These are phyloP conservation scores for Trichoderma sp. DNA, from an alignment of 2,329 filamentous ascomycete species.

Conservation along the genomic window DNA sequence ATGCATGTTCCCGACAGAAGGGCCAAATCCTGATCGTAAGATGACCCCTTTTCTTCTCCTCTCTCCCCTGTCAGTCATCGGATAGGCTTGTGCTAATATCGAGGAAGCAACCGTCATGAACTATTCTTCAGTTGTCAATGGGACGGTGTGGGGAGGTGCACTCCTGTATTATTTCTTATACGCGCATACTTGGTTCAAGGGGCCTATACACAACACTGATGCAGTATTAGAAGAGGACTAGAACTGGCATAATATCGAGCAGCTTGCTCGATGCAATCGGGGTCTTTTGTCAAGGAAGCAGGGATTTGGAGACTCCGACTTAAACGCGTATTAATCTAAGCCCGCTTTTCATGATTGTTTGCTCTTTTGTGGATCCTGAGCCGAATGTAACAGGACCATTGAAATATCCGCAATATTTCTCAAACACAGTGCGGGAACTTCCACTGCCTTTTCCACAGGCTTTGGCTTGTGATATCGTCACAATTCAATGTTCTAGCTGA, in stretches of 20 bases:
- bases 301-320: not conserved
- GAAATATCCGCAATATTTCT: too few relatives aligned
- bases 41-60: not conserved
- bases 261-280: not conserved
- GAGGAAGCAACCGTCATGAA: not conserved
- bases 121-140: not conserved
- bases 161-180: not conserved
- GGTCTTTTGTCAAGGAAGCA: not conserved
- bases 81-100: not conserved
- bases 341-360: not conserved
- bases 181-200: constrained; percentile 6
- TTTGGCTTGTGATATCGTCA: not conserved
- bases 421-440: not conserved
- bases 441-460: not conserved
- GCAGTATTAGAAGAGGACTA: not conserved
- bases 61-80: accelerated
- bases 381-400: too few relatives aligned
- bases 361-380: not conserved
- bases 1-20: constrained; percentile 6
- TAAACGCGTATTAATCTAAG: not conserved
- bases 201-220: not conserved
- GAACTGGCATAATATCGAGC: not conserved
- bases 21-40: constrained; percentile 11
- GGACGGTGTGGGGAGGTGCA: not conserved
- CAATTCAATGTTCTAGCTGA: not conserved